phyloP scores from a whole-genome alignment of 2,329 filamentous ascomycete species.

The Talaromyces verruculosus region DNA sequence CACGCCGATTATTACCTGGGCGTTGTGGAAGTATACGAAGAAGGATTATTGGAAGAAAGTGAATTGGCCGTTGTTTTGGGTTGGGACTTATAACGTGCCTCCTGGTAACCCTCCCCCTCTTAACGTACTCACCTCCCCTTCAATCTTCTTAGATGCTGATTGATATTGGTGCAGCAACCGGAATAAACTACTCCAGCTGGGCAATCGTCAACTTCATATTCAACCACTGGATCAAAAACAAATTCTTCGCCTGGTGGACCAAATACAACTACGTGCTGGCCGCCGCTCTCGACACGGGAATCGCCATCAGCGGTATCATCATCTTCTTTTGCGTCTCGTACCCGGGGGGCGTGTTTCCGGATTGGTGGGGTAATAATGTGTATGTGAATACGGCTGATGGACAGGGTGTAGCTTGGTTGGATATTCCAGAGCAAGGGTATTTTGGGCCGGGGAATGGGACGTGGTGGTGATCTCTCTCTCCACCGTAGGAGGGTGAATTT shows the following conservation, averaged over 20 bases:
- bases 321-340: slow-evolving; percentile 39
- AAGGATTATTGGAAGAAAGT: slow-evolving; percentile 37
- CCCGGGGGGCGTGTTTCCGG: slow-evolving; percentile 32
- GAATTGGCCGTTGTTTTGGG: slow-evolving; percentile 22
- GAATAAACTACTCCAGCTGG: slow-evolving; percentile 40
- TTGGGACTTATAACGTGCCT: slow-evolving; percentile 19
- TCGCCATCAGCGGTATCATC: slow-evolving; percentile 36
- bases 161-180: slow-evolving; percentile 29
- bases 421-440: slow-evolving; percentile 31
- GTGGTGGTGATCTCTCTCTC: slow-evolving; percentile 21
- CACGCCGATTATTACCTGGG: slow-evolving; percentile 42
- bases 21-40: slow-evolving; percentile 30
- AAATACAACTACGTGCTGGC: slow-evolving; percentile 49
- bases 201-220: slow-evolving; percentile 62
- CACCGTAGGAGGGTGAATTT: neutral
- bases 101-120: slow-evolving; percentile 2
- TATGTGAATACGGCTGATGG: slow-evolving; percentile 36
- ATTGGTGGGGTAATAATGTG: slow-evolving; percentile 38
- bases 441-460: slow-evolving; percentile 36
- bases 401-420: slow-evolving; percentile 30
- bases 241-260: slow-evolving; percentile 53
- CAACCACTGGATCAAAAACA: slow-evolving; percentile 71
- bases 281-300: slow-evolving; percentile 40
- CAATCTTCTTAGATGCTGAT: neutral
- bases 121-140: neutral